Conservation (phyloP, 345 rosid genomes). For the Linum usitatissimum region DNA sequence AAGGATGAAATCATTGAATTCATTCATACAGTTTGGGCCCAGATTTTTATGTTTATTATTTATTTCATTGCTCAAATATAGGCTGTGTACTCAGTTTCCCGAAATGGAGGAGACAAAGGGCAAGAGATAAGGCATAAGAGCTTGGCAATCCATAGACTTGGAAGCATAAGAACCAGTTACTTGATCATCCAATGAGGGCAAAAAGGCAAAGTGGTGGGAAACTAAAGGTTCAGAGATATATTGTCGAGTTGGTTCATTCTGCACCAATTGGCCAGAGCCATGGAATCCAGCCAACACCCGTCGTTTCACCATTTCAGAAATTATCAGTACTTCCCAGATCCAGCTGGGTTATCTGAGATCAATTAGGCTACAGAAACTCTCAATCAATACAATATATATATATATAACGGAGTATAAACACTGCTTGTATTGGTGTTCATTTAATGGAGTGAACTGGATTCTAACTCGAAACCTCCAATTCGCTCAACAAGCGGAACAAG, state of each 20-base stretch:
- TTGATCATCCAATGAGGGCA: neutral
- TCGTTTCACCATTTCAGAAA: too few relatives aligned
- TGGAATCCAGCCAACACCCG: neutral
- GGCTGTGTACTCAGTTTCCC: neutral
- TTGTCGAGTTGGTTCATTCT: neutral
- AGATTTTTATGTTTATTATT: too few relatives aligned
- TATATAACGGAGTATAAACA: too few relatives aligned
- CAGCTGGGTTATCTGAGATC: too few relatives aligned
- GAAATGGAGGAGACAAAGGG: neutral
- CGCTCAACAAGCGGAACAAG: too few relatives aligned
- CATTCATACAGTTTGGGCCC: neutral
- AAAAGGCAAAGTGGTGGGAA: neutral
- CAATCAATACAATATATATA: too few relatives aligned
- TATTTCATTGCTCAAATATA: too few relatives aligned
- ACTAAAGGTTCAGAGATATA: neutral
- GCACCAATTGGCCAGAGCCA: neutral
- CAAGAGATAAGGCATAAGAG: neutral
- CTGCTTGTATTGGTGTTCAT: too few relatives aligned
- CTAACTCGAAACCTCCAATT: too few relatives aligned
- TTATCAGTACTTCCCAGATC: too few relatives aligned
- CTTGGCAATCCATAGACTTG: neutral
- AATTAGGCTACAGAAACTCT: too few relatives aligned
- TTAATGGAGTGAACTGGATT: too few relatives aligned
- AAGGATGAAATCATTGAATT: neutral
- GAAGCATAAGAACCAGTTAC: conserved; percentile 1